Base-by-base conservation (phyloP, 495 filamentous ascomycete genomes). In the Lichina pygmaea region DNA sequence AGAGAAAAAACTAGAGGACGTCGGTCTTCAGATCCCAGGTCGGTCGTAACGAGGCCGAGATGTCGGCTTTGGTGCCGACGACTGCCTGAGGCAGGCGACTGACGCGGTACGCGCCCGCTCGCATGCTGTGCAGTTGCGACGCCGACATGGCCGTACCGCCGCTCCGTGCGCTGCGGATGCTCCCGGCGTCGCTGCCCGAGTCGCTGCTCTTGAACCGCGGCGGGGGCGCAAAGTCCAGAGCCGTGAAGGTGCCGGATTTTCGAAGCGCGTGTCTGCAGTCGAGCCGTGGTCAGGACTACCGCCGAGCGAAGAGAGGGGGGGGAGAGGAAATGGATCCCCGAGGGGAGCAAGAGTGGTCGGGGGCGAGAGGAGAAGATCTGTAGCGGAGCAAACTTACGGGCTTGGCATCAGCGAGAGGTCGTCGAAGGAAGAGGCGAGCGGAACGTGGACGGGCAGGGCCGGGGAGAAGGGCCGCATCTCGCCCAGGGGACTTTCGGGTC, bases 201-300 rank as follows among this genome's bases (percentile, higher is more conserved):
- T 84, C 81, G 43, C 60, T 60, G 51, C 78, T 78, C 58, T 70
- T 78, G 60, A 93, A 86, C 45, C 81, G 78, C 44, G 77, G 74
- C 38, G 84, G 86, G 30, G 86, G 86, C n/a, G 86, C 85, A 58
- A 97, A 97, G 61, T 95, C 91, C 32, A 97, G 70, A 9, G 64
- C 77, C 3, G 86, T 93, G 57, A 81, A 97, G 6, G 84, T 81
- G 51, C 77, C 71, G 4, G 86, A 93, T 57, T 89, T 93, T 51
- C 83, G 77, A 44, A 97, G 72, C 42, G 75, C 59, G 60, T 94
- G 81, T 15, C 83, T 89, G 49, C 11, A 43, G 8, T 41, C 13
- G 11, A 15, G 37, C 15, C 10, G 12, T 11, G 48, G 65, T 52
- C 68, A 38, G 15, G 11, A 13, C 11, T 48, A 66, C 52, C 68